phyloP scores from a whole-genome alignment of 106 monocot species.

The Ottelia alismoides region DNA sequence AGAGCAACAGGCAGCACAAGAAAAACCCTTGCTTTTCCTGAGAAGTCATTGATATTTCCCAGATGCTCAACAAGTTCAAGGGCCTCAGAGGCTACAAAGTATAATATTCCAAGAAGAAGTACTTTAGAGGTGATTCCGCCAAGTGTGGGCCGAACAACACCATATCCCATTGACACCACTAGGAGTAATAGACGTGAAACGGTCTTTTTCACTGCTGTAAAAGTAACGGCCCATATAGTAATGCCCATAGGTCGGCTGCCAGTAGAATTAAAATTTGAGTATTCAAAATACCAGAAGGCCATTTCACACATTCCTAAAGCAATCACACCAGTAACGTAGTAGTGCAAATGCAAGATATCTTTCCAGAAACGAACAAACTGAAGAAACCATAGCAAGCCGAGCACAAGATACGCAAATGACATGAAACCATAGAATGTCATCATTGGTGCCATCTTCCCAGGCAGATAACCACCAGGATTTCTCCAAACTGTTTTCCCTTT shows the following conservation, averaged over 20 bases:
- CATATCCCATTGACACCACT: conserved; percentile 98
- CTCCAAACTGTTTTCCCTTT: conserved; percentile 89
- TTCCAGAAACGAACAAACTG: conserved; percentile 79
- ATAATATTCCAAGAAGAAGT: conserved; percentile 61
- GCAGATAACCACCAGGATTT: conserved; percentile 87
- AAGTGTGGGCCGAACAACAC: conserved; percentile 70
- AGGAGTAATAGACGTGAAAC: conserved; percentile 85
- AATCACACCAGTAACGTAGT: conserved; percentile 83
- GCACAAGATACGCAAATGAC: conserved; percentile 88
- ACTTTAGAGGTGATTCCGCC: conserved; percentile 80
- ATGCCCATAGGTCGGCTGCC: conserved; percentile 86
- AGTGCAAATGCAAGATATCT: conserved; percentile 83
- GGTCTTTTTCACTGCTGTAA: conserved; percentile 93
- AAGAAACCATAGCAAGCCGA: conserved; percentile 91
- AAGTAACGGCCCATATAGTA: conserved; percentile 89
- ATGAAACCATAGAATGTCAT: conserved; percentile 92
- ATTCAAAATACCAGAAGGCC: conserved; percentile 99
- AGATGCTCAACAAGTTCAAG: conserved; percentile 96
- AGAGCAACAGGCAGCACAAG: conserved; percentile 87
- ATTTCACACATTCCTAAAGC: conserved; percentile 98
- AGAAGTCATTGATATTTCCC: conserved; percentile 95
- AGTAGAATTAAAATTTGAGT: conserved; percentile 89
- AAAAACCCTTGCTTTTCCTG: conserved; percentile 86
- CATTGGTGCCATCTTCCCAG: conserved; percentile 89
- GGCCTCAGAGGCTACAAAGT: conserved; percentile 89